Evolutionary conservation across 352 stramenopile species (phyloP), one percentile per base, ranked within the genome.

Genomic region (Phytophthora sp.): DNA sequence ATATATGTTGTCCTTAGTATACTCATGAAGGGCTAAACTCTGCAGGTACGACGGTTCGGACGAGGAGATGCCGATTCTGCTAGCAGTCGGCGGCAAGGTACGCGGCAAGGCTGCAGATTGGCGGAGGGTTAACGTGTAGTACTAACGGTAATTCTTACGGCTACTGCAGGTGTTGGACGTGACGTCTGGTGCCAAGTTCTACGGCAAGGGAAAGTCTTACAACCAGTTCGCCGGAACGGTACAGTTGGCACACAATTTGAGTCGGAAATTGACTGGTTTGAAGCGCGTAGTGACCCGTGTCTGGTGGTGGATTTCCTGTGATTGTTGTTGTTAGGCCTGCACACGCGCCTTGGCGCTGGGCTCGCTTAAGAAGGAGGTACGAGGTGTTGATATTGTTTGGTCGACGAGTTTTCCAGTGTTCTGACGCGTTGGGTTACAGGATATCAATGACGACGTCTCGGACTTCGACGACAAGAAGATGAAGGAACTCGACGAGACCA

Each of bases 11-110:
- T 7, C n/a, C 18, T 9, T 33, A 18, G 8, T 57, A 45, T 63
- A 61, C 33, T 73, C 11, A 49, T 26, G 29, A 2, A 21, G 0
- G 49, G 20, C 29, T 61, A n/a, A n/a, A n/a, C n/a, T n/a, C 3
- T 63, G 60, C 46, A 88, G 79, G 52, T 91, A 86, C 51, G 86
- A 94, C 46, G 86, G 86, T 18, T 75, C 77, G 21, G 80, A 94
- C 57, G 69, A 81, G 61, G 73, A 77, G 39, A 62, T 76, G 52
- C 86, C 86, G 18, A 91, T 94, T 45, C 66, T 91, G 35, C 47
- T 93, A 42, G 79, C 86, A 7, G 78, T 94, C 26, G 79, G 80
- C 26, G 86, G 86, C 44, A 91, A 92, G 63, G 86, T 94, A 66
- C 42, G 45, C 15, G 21, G 15, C 27, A 26, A 46, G 18, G 26